These are phyloP conservation scores for Lophiostoma macrostomum DNA, from an alignment of 495 filamentous ascomycete genomes.

Conservation along the genomic window DNA sequence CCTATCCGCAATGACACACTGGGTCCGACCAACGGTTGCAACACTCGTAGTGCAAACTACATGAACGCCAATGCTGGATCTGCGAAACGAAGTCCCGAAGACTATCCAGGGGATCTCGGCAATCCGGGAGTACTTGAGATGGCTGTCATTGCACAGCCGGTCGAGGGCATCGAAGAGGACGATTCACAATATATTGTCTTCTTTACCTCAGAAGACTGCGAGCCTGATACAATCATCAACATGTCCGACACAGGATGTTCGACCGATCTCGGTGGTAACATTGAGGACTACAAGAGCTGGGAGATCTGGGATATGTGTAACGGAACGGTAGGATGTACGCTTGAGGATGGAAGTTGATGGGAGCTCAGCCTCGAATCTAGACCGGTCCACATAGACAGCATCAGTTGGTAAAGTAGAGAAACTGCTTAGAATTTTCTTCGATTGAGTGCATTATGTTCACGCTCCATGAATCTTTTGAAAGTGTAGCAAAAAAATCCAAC, in stretches of 20 bases:
- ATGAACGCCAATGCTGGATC: too few species aligned
- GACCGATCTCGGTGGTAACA: background rate
- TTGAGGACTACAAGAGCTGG: background rate
- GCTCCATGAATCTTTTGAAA: too few species aligned
- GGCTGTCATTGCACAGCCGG: background rate
- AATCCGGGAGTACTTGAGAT: background rate
- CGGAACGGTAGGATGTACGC: background rate
- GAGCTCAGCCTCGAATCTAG: too few species aligned
- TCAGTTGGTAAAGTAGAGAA: too few species aligned
- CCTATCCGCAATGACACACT: background rate
- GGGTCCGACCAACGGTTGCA: background rate
- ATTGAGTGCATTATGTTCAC: too few species aligned
- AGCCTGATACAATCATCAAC: background rate
- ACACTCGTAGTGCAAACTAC: too few species aligned
- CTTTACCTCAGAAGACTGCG: background rate
- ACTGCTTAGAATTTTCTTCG: too few species aligned
- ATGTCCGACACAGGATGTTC: background rate
- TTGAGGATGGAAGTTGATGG: background rate
- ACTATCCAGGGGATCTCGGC: background rate
- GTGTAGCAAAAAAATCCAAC: too few species aligned
- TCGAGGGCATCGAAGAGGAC: background rate
- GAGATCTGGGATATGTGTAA: constrained; percentile 2
- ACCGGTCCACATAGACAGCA: too few species aligned
- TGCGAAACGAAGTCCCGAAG: too few species aligned
- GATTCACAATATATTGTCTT: background rate